Percentiles rank a stretch among this genome's conserved stretches.
These are phyloP conservation scores for Fragosphaeria purpurea DNA, from an alignment of 2,329 filamentous ascomycete species.

Conservation along the genomic window DNA sequence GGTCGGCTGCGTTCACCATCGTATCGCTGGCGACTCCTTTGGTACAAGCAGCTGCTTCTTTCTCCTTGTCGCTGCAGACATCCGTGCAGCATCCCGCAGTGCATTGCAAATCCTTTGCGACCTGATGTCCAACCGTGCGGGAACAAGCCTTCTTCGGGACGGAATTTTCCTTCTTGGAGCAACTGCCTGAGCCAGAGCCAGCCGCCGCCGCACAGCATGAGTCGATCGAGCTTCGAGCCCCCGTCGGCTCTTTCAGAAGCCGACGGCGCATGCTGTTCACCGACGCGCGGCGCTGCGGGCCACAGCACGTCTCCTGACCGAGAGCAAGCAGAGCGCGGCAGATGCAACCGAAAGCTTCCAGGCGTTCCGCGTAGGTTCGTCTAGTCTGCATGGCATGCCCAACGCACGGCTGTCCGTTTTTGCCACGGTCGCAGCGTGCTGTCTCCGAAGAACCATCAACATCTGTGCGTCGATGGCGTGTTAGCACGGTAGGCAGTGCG, in stretches of 20 bases:
- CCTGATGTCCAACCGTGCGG: no score
- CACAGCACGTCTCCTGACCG: conserved; percentile 42
- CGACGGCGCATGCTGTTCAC: not conserved
- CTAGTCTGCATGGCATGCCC: conserved; percentile 25
- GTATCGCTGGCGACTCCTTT: no score
- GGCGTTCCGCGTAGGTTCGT: conserved; percentile 29
- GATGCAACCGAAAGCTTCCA: conserved; percentile 42
- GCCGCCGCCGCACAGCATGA: not conserved
- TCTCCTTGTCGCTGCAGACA: no score
- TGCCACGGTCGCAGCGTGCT: conserved; percentile 6
- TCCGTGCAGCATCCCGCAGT: no score
- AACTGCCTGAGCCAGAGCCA: not conserved
- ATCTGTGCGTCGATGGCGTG: no score
- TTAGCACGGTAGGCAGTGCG: no score
- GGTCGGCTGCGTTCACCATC: conserved; percentile 13
- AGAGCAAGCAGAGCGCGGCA: conserved; percentile 41
- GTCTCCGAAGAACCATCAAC: not conserved
- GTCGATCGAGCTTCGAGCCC: no score
- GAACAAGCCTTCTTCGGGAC: no score
- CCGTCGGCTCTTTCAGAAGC: no score
- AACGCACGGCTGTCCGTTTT: conserved; percentile 24
- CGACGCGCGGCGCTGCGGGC: conserved; percentile 9
- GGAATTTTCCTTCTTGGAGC: no score
- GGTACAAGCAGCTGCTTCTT: not conserved
- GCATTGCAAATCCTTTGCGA: no score